Evolutionary conservation across 305 asterid species (phyloP), one percentile per base, ranked within the genome.

Genomic region (Solanum hybrid): DNA sequence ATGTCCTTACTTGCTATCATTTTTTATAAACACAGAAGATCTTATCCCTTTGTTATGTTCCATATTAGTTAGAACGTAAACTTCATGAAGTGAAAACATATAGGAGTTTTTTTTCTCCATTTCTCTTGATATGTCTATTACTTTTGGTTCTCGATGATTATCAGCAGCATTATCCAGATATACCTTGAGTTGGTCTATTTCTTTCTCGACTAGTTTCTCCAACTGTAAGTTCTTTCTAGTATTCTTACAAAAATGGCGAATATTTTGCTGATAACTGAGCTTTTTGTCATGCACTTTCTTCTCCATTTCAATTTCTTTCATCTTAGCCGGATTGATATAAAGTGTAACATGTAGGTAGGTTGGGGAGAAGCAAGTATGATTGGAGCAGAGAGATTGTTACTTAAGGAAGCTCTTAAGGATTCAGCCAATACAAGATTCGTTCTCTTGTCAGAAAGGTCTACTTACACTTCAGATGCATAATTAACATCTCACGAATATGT

Each of bases 321-420:
- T 24, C 60, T 81, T 22, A 64, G 1, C 6, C 6, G 4, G 16
- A 27, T 81, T 81, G 71, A 81, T 40, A 81, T 40, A 14, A 40
- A 38, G 66, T 40, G 26, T 80, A 64, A 40, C 88, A 22, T 95
- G 94, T 94, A 97, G 99, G 98, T 97, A 92, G 95, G 91, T 31
- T 97, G 99, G 99, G 99, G 99, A 92, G 97, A 95, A 92, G 93
- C 98, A 69, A 96, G 96, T 93, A 97, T 97, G 99, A 96, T 97
- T 92, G 95, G 92, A 92, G 99, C 99, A 42, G 99, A 97, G 95
- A 96, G 98, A 93, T 91, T 96, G 92, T 91, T 96, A 88, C 92
- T 97, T 90, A 93, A 91, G 87, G 97, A 92, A 91, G 99, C 99
- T 92, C 97, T 97, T 88, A 92, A 93, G 88, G 97, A 96, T 93